Conservation (phyloP, 2,329 filamentous ascomycete species). For the Penicillium decumbens region DNA sequence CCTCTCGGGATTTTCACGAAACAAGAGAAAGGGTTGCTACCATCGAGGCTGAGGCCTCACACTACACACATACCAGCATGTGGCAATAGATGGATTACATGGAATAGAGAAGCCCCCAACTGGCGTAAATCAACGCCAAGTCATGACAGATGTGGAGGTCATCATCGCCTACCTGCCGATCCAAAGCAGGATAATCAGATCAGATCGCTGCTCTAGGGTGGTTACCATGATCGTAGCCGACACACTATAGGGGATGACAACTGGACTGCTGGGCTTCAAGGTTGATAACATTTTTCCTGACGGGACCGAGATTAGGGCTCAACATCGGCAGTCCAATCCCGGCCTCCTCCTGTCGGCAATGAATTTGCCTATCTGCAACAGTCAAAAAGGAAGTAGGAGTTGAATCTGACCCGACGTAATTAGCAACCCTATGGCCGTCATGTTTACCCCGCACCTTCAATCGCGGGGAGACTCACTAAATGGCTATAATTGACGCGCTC, state of each 20-base stretch:
- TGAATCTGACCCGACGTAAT: conserved; percentile 1
- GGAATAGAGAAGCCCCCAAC: no score
- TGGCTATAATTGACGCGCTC: neutral
- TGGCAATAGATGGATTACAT: no score
- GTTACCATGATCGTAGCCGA: conserved; percentile 1
- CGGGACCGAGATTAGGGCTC: conserved; percentile 7
- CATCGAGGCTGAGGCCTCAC: conserved; percentile 58
- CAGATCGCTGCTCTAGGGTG: neutral
- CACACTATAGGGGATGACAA: neutral
- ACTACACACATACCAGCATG: no score
- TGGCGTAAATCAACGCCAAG: conserved; percentile 8
- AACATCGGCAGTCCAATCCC: conserved; percentile 15
- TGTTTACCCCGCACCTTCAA: conserved; percentile 21
- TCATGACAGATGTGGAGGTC: conserved; percentile 2
- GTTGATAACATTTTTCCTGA: conserved; percentile 1
- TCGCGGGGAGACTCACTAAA: conserved; percentile 17
- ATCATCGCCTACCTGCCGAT: neutral
- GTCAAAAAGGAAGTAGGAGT: neutral
- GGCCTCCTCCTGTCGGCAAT: conserved; percentile 9
- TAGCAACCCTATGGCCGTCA: conserved; percentile 1
- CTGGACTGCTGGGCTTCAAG: neutral
- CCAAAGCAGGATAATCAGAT: neutral
- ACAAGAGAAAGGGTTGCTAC: conserved; percentile 52
- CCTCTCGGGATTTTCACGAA: neutral
- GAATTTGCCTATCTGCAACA: conserved; percentile 4